Conservation (phyloP, 306 rosid species). For the Adenanthera pavonina region DNA sequence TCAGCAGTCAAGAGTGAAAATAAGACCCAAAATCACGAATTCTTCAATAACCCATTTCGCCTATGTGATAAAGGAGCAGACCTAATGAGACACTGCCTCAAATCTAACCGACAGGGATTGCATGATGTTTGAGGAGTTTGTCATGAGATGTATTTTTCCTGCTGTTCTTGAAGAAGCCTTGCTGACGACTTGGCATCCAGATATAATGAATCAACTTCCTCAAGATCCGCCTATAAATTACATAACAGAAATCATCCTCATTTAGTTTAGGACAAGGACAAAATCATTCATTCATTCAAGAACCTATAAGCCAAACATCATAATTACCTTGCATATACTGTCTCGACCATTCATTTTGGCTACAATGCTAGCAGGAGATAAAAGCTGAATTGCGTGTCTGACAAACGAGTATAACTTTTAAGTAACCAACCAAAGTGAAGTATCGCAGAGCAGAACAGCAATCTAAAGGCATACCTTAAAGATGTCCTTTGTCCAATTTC, state of each 20-base stretch:
- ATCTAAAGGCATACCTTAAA: constrained; percentile 64
- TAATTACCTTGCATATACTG: constrained; percentile 77
- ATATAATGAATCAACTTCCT: constrained; percentile 45
- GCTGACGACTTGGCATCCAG: constrained; percentile 92
- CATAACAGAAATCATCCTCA: not conserved
- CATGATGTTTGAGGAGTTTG: constrained; percentile 17
- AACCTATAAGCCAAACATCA: not conserved
- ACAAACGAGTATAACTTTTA: constrained; percentile 6
- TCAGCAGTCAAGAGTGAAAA: constrained; percentile 6
- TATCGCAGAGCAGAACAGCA: constrained; percentile 4
- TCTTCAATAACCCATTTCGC: constrained; percentile 15
- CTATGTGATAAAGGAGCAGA: not conserved
- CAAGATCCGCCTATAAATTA: constrained; percentile 20
- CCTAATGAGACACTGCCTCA: constrained; percentile 31
- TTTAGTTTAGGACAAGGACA: not conserved
- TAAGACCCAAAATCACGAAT: constrained; percentile 23
- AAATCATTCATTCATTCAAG: constrained; percentile 32
- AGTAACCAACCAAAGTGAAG: constrained; percentile 36
- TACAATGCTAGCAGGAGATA: constrained; percentile 86
- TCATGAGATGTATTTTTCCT: constrained; percentile 81
- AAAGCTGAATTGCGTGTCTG: constrained; percentile 93
- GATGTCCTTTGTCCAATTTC: constrained; percentile 83
- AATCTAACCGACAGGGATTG: constrained; percentile 8
- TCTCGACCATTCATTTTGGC: constrained; percentile 97
- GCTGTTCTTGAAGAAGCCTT: constrained; percentile 88